A percentile compares a stretch with the other conserved stretches of the same genome.
Evolutionary conservation across 208 protist genomes (phyloP).

Genomic region (Acanthamoeba lenticulata): DNA sequence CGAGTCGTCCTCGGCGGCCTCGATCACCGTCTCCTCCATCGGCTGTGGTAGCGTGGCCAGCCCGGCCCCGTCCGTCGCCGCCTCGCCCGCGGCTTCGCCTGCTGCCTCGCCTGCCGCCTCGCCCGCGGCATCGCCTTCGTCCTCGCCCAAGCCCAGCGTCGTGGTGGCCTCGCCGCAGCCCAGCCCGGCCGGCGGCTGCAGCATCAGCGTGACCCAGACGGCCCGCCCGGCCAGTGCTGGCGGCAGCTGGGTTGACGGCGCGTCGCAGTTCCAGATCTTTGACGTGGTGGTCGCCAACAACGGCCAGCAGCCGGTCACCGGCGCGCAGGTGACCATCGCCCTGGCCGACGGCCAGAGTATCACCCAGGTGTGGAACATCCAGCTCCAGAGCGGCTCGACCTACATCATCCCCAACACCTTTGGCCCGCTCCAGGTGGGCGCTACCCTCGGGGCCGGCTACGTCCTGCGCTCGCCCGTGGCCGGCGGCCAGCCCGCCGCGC

Average conservation of each 20-base stretch:
- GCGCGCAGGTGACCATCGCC: neutral
- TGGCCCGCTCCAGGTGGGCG: neutral
- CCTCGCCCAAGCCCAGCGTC: neutral
- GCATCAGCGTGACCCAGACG: neutral
- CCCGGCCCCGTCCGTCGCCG: too few species aligned
- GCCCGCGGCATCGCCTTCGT: neutral
- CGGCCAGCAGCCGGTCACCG: neutral
- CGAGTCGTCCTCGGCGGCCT: neutral
- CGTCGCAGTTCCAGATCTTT: neutral
- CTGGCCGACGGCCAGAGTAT: neutral
- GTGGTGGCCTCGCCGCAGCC: neutral
- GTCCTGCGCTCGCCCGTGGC: neutral
- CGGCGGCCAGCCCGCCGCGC: neutral
- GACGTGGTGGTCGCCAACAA: neutral
- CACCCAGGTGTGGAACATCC: neutral
- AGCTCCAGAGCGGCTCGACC: neutral
- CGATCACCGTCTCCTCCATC: conserved; percentile 10
- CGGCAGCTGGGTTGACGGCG: neutral
- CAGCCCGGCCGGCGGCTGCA: neutral
- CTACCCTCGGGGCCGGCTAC: neutral
- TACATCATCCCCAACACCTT: neutral
- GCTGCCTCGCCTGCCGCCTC: too few species aligned
- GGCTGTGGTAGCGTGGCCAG: neutral
- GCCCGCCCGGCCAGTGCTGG: neutral
- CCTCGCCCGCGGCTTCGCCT: too few species aligned